Percentiles rank a stretch among this genome's conserved stretches.
These are phyloP conservation scores for Nakazawaea sp. DNA, from an alignment of 805 yeast species.

Conservation along the genomic window DNA sequence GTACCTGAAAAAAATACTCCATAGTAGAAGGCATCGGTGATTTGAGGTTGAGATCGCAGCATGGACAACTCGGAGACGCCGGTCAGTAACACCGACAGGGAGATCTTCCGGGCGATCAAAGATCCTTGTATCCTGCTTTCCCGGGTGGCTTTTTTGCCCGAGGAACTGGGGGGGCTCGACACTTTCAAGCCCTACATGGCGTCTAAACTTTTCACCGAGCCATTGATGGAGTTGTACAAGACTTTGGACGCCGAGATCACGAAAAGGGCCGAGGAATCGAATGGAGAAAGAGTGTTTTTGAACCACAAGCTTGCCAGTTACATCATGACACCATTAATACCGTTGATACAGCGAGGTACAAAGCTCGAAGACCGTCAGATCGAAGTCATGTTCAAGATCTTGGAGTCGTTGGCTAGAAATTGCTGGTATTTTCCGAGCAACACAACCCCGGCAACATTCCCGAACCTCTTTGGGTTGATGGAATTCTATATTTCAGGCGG, in stretches of 20 bases:
- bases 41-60: too few species aligned
- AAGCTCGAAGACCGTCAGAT: conserved; percentile 36
- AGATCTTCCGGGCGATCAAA: conserved; percentile 24
- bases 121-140: conserved; percentile 39
- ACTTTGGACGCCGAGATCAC: background rate
- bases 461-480: conserved; percentile 39
- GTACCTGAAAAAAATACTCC: too few species aligned
- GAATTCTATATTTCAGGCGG: too few species aligned
- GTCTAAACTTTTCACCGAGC: background rate
- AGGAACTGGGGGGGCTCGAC: too few species aligned
- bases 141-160: conserved; percentile 33
- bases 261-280: background rate
- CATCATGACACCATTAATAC: conserved; percentile 53
- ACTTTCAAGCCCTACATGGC: too few species aligned
- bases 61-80: too few species aligned
- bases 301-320: conserved; percentile 49
- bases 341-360: conserved; percentile 39
- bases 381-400: conserved; percentile 37
- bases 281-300: conserved; percentile 14
- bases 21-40: too few species aligned
- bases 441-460: conserved; percentile 28
- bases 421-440: conserved; percentile 39
- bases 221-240: background rate
- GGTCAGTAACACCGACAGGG: conserved; percentile 7
- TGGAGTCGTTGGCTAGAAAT: conserved; percentile 33